A percentile compares a stretch with the other conserved stretches of the same genome.
Evolutionary conservation across 306 rosid species (phyloP).

Genomic region (Crataegus laevigata): DNA sequence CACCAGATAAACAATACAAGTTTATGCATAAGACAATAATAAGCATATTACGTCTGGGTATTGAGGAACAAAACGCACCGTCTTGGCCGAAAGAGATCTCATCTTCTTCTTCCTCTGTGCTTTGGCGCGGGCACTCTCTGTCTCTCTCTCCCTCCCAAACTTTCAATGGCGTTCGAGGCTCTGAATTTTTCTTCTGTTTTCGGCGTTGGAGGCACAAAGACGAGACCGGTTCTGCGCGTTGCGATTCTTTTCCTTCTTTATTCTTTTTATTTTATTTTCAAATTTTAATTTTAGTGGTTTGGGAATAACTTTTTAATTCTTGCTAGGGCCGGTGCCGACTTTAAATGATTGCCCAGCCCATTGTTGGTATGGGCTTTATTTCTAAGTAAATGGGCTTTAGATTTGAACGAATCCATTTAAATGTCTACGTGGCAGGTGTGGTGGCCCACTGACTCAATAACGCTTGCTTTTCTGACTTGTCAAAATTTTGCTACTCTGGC

Average conservation of each 20-base stretch:
- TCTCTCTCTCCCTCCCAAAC: background rate
- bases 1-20: background rate
- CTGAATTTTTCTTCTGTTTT: constrained; percentile 6
- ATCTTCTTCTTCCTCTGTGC: background rate
- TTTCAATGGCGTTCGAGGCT: constrained; percentile 2
- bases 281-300: background rate
- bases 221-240: background rate
- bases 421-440: no score
- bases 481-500: no score
- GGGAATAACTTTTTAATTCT: background rate
- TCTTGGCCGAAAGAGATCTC: constrained; percentile 30
- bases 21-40: background rate
- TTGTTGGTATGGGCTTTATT: background rate
- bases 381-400: background rate
- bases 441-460: no score
- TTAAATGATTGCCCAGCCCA: background rate
- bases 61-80: constrained; percentile 1
- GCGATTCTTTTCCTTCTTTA: background rate
- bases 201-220: constrained; percentile 8
- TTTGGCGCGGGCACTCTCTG: background rate
- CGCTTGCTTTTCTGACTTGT: no score
- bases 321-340: constrained; percentile 5
- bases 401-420: background rate
- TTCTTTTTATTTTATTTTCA: background rate
- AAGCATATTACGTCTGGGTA: background rate